These are phyloP conservation scores for Salvia rosmarinus DNA, from an alignment of 257 asterid genomes.

Conservation along the genomic window DNA sequence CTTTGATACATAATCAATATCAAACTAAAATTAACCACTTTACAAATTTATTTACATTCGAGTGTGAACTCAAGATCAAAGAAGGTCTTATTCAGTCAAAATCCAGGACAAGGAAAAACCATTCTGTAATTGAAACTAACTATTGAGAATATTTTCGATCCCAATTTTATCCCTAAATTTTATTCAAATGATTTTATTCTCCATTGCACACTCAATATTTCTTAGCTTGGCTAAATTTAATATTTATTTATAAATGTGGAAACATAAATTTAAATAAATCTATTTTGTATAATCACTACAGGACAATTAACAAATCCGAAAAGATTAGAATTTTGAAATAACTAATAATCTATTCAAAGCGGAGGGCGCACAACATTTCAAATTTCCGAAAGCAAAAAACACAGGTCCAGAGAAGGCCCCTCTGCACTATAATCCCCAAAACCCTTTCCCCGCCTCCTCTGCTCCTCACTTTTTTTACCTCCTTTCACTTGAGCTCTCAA, in stretches of 20 bases:
- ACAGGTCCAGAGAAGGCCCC: slow-evolving; percentile 10
- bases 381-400: slow-evolving; percentile 15
- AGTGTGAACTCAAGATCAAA: no score
- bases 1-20: no score
- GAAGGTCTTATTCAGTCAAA: no score
- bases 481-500: slow-evolving; percentile 32
- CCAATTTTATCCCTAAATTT: not conserved
- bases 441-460: slow-evolving; percentile 30
- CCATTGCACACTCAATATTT: no score
- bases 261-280: not conserved
- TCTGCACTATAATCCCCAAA: slow-evolving; percentile 30
- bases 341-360: not conserved
- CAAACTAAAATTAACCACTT: no score
- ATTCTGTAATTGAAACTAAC: no score
- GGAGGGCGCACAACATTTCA: not conserved
- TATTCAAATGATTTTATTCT: no score
- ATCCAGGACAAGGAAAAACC: no score
- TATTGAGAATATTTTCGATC: not conserved
- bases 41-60: no score
- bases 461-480: slow-evolving; percentile 25
- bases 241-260: not conserved
- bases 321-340: not conserved
- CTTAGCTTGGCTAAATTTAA: no score
- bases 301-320: not conserved
- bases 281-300: no score